Evolutionary conservation across 2,329 filamentous ascomycete species (phyloP).

Genomic region (Cercospora berteroae): DNA sequence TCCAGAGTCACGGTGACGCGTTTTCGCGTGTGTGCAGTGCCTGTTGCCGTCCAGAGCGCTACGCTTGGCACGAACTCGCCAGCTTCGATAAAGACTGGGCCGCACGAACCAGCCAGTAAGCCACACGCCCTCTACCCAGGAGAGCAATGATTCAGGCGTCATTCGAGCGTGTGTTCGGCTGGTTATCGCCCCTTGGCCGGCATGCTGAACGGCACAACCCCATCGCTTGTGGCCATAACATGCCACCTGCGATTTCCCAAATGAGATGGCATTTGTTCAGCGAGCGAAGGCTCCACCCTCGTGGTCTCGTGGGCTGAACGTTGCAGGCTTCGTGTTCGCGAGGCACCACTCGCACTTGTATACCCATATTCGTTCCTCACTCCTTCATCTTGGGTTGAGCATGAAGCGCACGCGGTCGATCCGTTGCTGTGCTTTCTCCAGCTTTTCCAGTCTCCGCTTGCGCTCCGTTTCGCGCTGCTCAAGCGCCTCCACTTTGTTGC

Average conservation of each 20-base stretch:
- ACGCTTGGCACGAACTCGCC: neutral
- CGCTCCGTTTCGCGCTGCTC: slow-evolving; percentile 71
- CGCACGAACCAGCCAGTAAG: neutral
- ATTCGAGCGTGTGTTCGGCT: neutral
- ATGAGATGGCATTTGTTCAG: neutral
- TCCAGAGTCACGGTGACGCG: neutral
- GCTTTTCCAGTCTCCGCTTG: slow-evolving; percentile 62
- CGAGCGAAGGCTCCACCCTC: neutral
- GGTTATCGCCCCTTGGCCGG: neutral
- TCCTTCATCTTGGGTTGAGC: slow-evolving; percentile 44
- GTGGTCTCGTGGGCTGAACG: neutral
- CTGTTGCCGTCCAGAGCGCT: neutral
- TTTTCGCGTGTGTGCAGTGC: neutral
- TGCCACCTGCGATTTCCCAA: neutral
- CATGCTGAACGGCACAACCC: neutral
- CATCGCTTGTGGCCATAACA: neutral
- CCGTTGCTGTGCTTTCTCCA: slow-evolving; percentile 68
- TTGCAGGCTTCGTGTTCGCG: neutral
- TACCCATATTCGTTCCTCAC: neutral
- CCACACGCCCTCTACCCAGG: neutral
- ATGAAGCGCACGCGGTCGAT: slow-evolving; percentile 69
- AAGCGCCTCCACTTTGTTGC: slow-evolving; percentile 66
- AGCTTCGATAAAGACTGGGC: neutral
- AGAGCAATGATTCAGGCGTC: neutral
- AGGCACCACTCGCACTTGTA: neutral